Evolutionary conservation across 2,329 filamentous ascomycete species (phyloP).

Genomic region (Fusarium azukiicola): DNA sequence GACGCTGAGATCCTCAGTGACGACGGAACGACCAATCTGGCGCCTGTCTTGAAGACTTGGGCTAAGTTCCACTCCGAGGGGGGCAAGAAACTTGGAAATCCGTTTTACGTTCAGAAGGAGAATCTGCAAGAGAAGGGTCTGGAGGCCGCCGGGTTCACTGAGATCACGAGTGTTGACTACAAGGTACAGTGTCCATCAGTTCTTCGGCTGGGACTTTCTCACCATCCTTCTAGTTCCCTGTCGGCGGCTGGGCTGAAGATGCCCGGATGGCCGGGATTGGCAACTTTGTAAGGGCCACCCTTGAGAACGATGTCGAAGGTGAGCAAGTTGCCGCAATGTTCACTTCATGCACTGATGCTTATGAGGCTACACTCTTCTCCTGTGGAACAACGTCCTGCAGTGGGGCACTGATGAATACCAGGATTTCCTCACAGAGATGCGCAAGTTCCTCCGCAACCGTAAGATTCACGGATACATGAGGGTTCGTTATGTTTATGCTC

Average conservation of each 20-base stretch:
- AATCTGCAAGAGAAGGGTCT: constrained; percentile 40
- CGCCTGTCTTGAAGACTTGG: constrained; percentile 38
- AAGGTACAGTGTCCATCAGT: constrained; percentile 30
- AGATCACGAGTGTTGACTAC: constrained; percentile 45
- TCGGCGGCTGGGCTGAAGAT: constrained; percentile 48
- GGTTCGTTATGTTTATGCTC: constrained; percentile 40
- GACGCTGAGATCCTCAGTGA: constrained; percentile 48
- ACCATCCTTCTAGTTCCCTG: constrained; percentile 41
- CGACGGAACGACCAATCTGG: constrained; percentile 44
- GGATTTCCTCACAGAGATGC: constrained; percentile 26
- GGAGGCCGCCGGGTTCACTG: constrained; percentile 45
- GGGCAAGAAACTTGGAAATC: constrained; percentile 33
- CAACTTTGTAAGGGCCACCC: constrained; percentile 45
- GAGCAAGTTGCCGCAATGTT: accelerated
- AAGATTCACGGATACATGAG: constrained; percentile 38
- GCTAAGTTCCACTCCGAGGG: constrained; percentile 43
- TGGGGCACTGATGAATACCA: constrained; percentile 42
- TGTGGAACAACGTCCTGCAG: constrained; percentile 41
- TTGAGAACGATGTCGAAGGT: constrained; percentile 51
- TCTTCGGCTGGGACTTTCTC: background rate
- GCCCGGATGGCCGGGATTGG: constrained; percentile 42
- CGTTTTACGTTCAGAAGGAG: constrained; percentile 43
- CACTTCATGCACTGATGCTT: background rate
- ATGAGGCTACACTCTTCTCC: constrained; percentile 43
- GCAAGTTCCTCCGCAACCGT: constrained; percentile 34